Conservation (phyloP, 352 stramenopile genomes). For the Phytophthora macrochlamydospora region DNA sequence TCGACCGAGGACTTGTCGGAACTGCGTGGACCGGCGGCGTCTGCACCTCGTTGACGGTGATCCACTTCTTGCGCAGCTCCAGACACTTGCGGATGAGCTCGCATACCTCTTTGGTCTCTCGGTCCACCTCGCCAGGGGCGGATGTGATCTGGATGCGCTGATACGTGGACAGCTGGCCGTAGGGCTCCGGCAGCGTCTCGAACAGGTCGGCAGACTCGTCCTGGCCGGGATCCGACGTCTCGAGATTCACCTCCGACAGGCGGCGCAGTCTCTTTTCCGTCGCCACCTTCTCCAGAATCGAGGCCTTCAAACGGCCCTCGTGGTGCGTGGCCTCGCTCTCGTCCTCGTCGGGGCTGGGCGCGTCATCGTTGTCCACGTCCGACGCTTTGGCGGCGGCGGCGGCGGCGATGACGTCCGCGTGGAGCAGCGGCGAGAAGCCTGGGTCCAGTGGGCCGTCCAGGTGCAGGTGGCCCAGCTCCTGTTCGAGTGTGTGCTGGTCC, state of each 20-base stretch:
- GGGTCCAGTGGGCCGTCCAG: constrained; percentile 10
- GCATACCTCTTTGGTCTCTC: constrained; percentile 80
- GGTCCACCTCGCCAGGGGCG: constrained; percentile 65
- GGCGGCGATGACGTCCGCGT: constrained; percentile 30
- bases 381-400: constrained; percentile 21
- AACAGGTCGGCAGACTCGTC: constrained; percentile 58
- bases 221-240: constrained; percentile 26
- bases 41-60: constrained; percentile 50
- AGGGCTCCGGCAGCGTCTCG: constrained; percentile 80
- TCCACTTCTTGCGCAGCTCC: constrained; percentile 71
- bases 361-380: constrained; percentile 30
- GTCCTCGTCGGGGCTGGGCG: constrained; percentile 40
- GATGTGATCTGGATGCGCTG: constrained; percentile 84
- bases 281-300: constrained; percentile 77
- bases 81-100: constrained; percentile 83
- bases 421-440: constrained; percentile 25
- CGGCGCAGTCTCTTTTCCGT: constrained; percentile 72
- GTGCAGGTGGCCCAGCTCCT: constrained; percentile 20
- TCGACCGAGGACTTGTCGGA: constrained; percentile 44
- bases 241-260: constrained; percentile 46
- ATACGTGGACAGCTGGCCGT: constrained; percentile 68
- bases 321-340: constrained; percentile 43
- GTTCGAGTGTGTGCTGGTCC: too few species aligned
- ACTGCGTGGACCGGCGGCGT: constrained; percentile 20
- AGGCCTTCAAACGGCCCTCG: constrained; percentile 73